Evolutionary conservation across 768 basidiomycete species (phyloP).

Genomic region (Candolleomyces eurysporus): DNA sequence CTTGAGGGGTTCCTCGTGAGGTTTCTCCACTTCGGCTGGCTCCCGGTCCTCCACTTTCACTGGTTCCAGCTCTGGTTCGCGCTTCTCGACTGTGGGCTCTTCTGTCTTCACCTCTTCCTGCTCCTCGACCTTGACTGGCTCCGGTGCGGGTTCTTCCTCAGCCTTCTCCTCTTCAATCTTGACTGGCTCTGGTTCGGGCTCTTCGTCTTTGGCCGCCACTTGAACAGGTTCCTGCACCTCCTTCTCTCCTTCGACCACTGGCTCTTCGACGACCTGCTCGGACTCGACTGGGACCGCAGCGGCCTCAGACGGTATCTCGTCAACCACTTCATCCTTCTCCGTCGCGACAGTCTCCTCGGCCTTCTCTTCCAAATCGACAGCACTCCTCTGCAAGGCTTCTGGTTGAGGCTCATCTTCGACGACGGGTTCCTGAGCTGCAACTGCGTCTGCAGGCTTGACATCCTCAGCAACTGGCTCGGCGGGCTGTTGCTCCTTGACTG

Average conservation of each 20-base stretch:
- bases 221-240: not conserved
- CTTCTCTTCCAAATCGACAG: not conserved
- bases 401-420: not conserved
- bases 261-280: not conserved
- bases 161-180: not conserved
- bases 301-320: not conserved
- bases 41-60: not conserved
- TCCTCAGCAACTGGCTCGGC: not conserved
- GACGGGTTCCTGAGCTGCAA: not conserved
- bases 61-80: too few relatives aligned
- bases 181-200: not conserved
- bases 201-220: not conserved
- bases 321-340: not conserved
- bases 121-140: not conserved
- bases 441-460: not conserved
- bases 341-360: not conserved
- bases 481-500: not conserved
- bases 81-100: not conserved
- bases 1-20: not conserved
- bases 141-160: not conserved
- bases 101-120: too few relatives aligned
- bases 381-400: not conserved
- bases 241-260: not conserved
- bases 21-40: not conserved
- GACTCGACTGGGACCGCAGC: not conserved